A percentile compares a stretch with the other conserved stretches of the same genome.
Conservation (phyloP, 179 eudicot species). For the Spinacia oleracea region DNA sequence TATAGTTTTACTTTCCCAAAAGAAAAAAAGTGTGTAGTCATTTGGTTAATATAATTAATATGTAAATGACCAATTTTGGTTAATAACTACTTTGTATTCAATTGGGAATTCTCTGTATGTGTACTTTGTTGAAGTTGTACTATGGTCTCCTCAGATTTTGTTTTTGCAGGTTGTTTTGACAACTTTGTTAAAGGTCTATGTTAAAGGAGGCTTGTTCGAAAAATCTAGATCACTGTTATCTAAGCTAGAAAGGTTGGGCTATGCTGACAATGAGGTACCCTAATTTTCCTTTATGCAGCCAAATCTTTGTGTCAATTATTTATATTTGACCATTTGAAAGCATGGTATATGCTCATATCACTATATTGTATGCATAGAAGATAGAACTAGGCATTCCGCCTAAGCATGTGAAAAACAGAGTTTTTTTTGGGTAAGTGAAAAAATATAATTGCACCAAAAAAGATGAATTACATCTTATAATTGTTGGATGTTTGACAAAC, state of each 20-base stretch:
- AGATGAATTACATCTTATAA: too few species aligned
- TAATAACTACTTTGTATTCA: too few species aligned
- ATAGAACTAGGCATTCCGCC: background rate
- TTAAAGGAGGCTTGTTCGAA: slow-evolving; percentile 75
- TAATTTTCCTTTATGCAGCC: background rate
- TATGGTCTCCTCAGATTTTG: background rate
- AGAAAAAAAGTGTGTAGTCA: too few species aligned
- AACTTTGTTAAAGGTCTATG: slow-evolving; percentile 83
- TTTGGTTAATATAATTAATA: too few species aligned
- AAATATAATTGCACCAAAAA: too few species aligned
- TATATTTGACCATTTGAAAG: background rate
- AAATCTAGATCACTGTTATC: slow-evolving; percentile 62
- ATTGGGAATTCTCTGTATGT: background rate
- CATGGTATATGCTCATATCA: background rate
- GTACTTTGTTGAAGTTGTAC: background rate
- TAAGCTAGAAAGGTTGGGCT: slow-evolving; percentile 71
- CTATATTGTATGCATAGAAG: background rate
- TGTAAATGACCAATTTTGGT: too few species aligned
- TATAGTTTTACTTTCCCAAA: too few species aligned
- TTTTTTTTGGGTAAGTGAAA: background rate
- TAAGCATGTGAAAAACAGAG: background rate
- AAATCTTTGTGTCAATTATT: background rate
- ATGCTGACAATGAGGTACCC: slow-evolving; percentile 81
- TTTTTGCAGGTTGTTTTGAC: slow-evolving; percentile 78
- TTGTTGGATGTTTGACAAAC: too few species aligned